Evolutionary conservation across 1,139 yeast species (phyloP).

Genomic region (Magnusiomyces suaveolens): DNA sequence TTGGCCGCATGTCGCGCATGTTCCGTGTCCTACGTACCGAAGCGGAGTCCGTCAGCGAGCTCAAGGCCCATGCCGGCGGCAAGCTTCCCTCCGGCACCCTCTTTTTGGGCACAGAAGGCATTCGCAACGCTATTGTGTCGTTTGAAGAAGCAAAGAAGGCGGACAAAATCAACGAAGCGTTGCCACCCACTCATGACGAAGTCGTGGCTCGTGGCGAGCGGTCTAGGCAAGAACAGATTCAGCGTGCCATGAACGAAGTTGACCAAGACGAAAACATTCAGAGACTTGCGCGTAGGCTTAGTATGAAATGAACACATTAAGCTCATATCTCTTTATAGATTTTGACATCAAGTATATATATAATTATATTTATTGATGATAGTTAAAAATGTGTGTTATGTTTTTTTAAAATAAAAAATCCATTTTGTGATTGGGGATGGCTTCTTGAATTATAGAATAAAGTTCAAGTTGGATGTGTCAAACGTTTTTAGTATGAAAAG

Average conservation of each 20-base stretch:
- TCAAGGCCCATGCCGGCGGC: conserved; percentile 62
- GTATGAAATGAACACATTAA: conserved; percentile 18
- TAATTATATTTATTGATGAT: too few relatives aligned
- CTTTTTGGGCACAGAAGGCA: conserved; percentile 72
- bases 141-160: conserved; percentile 82
- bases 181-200: conserved; percentile 76
- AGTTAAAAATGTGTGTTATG: too few relatives aligned
- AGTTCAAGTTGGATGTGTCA: too few relatives aligned
- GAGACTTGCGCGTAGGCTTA: conserved; percentile 29
- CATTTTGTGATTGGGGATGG: too few relatives aligned
- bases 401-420: too few relatives aligned
- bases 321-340: too few relatives aligned
- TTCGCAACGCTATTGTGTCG: conserved; percentile 55
- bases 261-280: conserved; percentile 30
- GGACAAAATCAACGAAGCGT: conserved; percentile 73
- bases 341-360: too few relatives aligned
- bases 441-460: too few relatives aligned
- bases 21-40: conserved; percentile 83
- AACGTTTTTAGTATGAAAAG: too few relatives aligned
- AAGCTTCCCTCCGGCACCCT: conserved; percentile 81
- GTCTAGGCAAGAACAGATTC: conserved; percentile 36
- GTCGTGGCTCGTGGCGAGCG: conserved; percentile 40
- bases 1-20: conserved; percentile 91
- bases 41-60: conserved; percentile 74
- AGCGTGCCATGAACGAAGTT: conserved; percentile 39